Evolutionary conservation across 257 asterid species (phyloP), one percentile per base, ranked within the genome.

Genomic region (Nicotiana paniculata): DNA sequence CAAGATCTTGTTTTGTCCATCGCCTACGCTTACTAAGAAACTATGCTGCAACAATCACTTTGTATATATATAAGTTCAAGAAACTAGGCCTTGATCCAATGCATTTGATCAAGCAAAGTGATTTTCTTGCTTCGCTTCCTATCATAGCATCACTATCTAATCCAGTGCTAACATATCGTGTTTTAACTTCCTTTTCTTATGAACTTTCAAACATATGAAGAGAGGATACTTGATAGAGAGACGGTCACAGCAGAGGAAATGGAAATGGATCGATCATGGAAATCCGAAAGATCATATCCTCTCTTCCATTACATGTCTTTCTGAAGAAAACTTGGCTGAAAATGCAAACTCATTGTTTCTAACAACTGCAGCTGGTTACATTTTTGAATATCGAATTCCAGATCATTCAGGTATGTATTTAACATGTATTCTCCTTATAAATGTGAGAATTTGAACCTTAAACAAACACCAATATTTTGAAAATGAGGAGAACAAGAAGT

Each of bases 241-340:
- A 81, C 85, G 95, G 62, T 84, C 90, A 72, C 90, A 89, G 61
- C 92, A 84, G 37, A 88, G 94, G 87, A 95, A 95, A 84, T 92
- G 99, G 99, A 93, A 90, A 89, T 95, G 99, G 99, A 74, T 91
- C 61, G 83, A 81, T 82, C 99, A 92, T 87, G 93, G 93, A 80
- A 93, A 86, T 66, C 98, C 99, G 32, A 83, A 84, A 53, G 90
- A 88, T 77, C 93, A 93, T 87, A 43, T 46, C 13, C 61, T 95
- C 46, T 85, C 97, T 67, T 92, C 99, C 75, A 91, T 93, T 87
- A 91, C 98, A 17, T 91, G 97, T 82, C 77, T 58, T 77, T 65
- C 86, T 69, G 91, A 84, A 77, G 88, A 85, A 26, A 93, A 88
- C 68, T 61, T 74, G 68, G 81, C 81, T 66, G 89, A 85, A 5